Evolutionary conservation across 1,139 yeast species (phyloP).

Genomic region (Yamadazyma diospyri): DNA sequence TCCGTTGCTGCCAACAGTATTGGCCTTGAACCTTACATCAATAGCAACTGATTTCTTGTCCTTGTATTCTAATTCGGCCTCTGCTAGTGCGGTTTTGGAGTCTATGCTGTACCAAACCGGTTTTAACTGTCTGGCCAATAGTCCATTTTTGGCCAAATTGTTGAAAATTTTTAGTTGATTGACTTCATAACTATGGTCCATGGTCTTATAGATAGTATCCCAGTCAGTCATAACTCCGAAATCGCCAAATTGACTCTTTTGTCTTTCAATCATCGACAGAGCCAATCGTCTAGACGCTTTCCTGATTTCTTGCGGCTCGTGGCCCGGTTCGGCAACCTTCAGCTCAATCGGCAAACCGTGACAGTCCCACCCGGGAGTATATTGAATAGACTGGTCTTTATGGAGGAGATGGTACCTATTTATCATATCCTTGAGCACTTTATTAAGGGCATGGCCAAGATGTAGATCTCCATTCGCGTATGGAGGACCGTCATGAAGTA

Average conservation of each 20-base stretch:
- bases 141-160: conserved; percentile 58
- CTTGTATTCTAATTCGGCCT: conserved; percentile 89
- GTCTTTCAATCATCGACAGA: conserved; percentile 55
- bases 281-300: conserved; percentile 70
- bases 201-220: conserved; percentile 66
- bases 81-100: conserved; percentile 91
- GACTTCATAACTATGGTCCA: conserved; percentile 66
- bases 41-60: conserved; percentile 70
- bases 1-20: background rate
- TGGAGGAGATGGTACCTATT: conserved; percentile 63
- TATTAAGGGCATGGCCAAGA: conserved; percentile 90
- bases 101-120: conserved; percentile 99
- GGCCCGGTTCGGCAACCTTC: conserved; percentile 59
- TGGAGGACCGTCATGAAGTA: conserved; percentile 96
- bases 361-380: conserved; percentile 97
- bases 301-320: conserved; percentile 53
- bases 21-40: conserved; percentile 51
- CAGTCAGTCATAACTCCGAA: conserved; percentile 87
- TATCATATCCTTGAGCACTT: conserved; percentile 81
- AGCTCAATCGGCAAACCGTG: conserved; percentile 96
- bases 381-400: conserved; percentile 58
- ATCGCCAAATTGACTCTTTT: conserved; percentile 58
- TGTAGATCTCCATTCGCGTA: conserved; percentile 95
- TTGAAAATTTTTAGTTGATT: conserved; percentile 71
- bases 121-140: conserved; percentile 78